Base-by-base conservation (phyloP, 129 eudicot species). In the Centella asiatica region DNA sequence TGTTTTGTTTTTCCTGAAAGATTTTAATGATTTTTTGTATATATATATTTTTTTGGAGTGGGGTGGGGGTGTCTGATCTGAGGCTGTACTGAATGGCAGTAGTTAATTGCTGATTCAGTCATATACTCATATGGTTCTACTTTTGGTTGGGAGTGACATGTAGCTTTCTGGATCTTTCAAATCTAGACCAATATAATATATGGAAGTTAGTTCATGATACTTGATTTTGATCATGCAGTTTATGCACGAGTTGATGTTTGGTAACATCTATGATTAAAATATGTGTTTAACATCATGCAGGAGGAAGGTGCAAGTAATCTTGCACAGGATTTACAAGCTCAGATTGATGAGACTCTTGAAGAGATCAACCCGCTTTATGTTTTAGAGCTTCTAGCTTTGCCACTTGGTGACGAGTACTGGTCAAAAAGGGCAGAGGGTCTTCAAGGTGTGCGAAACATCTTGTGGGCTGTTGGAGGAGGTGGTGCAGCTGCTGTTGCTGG, bases 291-390 rank as follows among this genome's bases (percentile, higher is more conserved):
- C 64, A 6, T 55, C 44, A 51, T 74, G 63, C 69, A 92, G 96
- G 99, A 92, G 74, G 99, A 92, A 84, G 96, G 99, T 61, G 95
- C 99, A 57, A 92, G 90, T 65, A 92, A 85, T 67, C 99, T 92
- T 57, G 96, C 99, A 46, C 95, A 84, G 36, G 99, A 92, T 74
- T 71, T 92, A 67, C 99, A 87, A 76, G 86, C 96, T 23, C 96
- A 92, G 65, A 87, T 92, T 73, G 99, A 92, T 64, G 99, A 92
- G 67, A 92, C 99, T 34, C 62, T 92, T 52, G 99, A 92, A 74
- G 99, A 92, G 73, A 82, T 92, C 70, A 80, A 66, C 48, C 99
- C 99, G 19, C 74, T 84, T n/a, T 92, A 83, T 74, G 96, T 87
- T 57, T 79, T 92, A 31, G 95, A 92, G 80, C 99, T 92, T 66